phyloP scores from a whole-genome alignment of 352 stramenopile genomes.

The Globisporangium polare region DNA sequence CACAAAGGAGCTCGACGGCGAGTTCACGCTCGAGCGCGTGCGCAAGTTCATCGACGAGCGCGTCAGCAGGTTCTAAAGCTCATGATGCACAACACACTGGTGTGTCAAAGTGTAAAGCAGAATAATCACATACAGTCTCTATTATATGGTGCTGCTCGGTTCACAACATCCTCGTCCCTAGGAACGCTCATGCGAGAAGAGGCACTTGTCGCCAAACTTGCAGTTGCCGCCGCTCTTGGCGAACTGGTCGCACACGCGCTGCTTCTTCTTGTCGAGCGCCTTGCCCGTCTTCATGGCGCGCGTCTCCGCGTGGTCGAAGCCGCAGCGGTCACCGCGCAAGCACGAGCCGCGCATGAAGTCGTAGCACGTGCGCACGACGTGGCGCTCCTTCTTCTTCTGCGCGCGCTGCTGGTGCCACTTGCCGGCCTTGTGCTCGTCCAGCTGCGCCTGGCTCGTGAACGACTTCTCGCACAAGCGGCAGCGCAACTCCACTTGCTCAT shows the following conservation, averaged over 20 bases:
- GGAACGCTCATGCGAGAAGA: conserved; percentile 54
- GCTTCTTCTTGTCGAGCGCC: conserved; percentile 49
- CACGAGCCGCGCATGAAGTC: conserved; percentile 80
- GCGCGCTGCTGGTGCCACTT: conserved; percentile 83
- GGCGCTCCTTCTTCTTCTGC: conserved; percentile 60
- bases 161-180: conserved; percentile 9
- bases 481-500: conserved; percentile 27
- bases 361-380: conserved; percentile 76
- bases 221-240: conserved; percentile 32
- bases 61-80: conserved; percentile 21
- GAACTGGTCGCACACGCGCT: conserved; percentile 55
- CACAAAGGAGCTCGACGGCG: conserved; percentile 44
- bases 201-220: conserved; percentile 68
- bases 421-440: conserved; percentile 69
- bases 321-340: conserved; percentile 58
- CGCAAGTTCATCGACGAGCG: conserved; percentile 32
- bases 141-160: conserved; percentile 7
- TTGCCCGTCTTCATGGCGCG: conserved; percentile 56
- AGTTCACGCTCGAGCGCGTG: conserved; percentile 58
- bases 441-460: conserved; percentile 71
- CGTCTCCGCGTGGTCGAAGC: conserved; percentile 68
- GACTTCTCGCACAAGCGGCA: conserved; percentile 72
- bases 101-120: background rate
- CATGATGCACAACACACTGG: background rate
- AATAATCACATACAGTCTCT: conserved; percentile 5